A percentile compares a stretch with the other conserved stretches of the same genome.
These are phyloP conservation scores for Sorghum bicolor DNA, from an alignment of 176 grass and related monocot species.

Conservation along the genomic window DNA sequence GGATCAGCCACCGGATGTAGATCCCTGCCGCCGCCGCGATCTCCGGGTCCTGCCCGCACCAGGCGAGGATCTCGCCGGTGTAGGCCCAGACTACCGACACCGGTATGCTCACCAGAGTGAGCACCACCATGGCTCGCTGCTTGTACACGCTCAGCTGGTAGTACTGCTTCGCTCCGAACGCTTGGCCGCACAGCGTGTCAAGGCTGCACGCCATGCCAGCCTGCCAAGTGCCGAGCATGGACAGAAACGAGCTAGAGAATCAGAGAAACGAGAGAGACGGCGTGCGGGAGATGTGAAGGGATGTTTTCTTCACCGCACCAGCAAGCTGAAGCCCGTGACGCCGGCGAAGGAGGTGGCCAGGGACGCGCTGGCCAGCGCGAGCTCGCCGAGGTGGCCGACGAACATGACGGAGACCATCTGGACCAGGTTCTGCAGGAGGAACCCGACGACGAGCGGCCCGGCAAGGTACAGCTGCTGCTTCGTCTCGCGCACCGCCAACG, in stretches of 20 bases:
- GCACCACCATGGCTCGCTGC: slow-evolving; percentile 45
- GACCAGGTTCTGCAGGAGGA: slow-evolving; percentile 8
- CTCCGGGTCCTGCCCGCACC: slow-evolving; percentile 29
- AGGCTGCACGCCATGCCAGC: not conserved
- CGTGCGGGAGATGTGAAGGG: not conserved
- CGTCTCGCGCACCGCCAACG: not conserved
- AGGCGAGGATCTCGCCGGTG: slow-evolving; percentile 32
- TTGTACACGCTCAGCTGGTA: slow-evolving; percentile 42
- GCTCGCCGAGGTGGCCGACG: slow-evolving; percentile 5
- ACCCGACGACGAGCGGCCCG: not conserved
- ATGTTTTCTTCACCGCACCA: not conserved
- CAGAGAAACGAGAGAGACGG: not conserved
- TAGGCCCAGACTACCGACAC: slow-evolving; percentile 24
- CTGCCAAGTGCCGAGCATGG: not conserved
- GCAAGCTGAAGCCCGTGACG: not conserved
- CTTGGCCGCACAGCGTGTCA: slow-evolving; percentile 45
- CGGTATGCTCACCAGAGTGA: slow-evolving; percentile 29
- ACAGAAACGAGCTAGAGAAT: no score
- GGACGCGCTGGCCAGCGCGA: slow-evolving; percentile 3
- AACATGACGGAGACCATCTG: slow-evolving; percentile 8
- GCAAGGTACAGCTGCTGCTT: slow-evolving; percentile 8
- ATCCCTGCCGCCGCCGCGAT: slow-evolving; percentile 37
- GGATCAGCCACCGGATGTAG: slow-evolving; percentile 40
- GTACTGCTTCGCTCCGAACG: slow-evolving; percentile 36
- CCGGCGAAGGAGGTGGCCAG: slow-evolving; percentile 12